These are phyloP conservation scores for Coffea humblotiana DNA, from an alignment of 305 asterid genomes.

Conservation along the genomic window DNA sequence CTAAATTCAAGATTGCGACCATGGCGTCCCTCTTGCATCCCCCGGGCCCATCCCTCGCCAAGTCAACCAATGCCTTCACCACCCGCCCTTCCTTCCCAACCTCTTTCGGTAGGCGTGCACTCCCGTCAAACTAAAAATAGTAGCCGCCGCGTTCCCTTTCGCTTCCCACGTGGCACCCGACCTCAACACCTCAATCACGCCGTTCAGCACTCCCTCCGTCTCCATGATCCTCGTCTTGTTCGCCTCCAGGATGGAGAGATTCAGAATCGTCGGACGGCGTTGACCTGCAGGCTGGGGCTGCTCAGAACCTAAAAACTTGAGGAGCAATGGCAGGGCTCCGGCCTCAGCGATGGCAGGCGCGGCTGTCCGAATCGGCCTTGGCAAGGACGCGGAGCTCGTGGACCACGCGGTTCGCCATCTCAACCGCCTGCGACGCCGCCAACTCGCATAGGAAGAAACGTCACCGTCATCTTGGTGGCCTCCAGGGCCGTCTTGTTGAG, in stretches of 20 bases:
- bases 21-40: constrained; percentile 68
- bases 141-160: constrained; percentile 92
- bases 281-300: constrained; percentile 68
- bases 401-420: constrained; percentile 55
- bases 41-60: constrained; percentile 64
- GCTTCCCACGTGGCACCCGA: constrained; percentile 93
- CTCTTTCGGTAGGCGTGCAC: constrained; percentile 57
- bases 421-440: constrained; percentile 47
- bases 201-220: constrained; percentile 74
- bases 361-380: constrained; percentile 83
- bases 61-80: constrained; percentile 63
- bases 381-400: constrained; percentile 88
- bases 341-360: constrained; percentile 80
- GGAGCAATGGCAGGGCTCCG: constrained; percentile 69
- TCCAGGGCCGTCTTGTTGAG: constrained; percentile 64
- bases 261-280: constrained; percentile 83
- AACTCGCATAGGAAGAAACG: constrained; percentile 64
- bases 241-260: constrained; percentile 77
- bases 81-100: constrained; percentile 64
- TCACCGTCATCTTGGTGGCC: constrained; percentile 80
- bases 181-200: constrained; percentile 69
- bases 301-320: constrained; percentile 56
- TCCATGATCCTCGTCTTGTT: constrained; percentile 79
- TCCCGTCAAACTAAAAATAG: constrained; percentile 71
- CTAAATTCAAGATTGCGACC: constrained; percentile 80